Conservation (phyloP, 169 alveolate species). For the Babesia ovis region DNA sequence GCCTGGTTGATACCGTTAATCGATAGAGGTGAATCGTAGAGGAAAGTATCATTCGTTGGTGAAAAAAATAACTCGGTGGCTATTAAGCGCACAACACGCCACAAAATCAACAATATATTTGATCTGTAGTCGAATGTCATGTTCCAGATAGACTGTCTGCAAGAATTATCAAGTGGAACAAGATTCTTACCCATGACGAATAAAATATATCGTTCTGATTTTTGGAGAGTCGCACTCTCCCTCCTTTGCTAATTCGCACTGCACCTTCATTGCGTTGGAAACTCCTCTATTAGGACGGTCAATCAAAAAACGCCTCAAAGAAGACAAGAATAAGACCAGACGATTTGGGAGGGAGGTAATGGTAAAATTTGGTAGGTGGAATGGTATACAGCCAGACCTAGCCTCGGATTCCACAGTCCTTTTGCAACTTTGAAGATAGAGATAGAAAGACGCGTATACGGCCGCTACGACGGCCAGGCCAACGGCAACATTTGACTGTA, state of each 20-base stretch:
- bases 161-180: not conserved
- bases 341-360: not conserved
- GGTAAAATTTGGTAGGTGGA: slow-evolving; percentile 5
- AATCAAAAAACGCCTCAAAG: not conserved
- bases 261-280: not conserved
- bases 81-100: slow-evolving; percentile 1
- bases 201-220: slow-evolving; percentile 52
- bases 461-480: slow-evolving; percentile 16
- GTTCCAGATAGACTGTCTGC: slow-evolving; percentile 59
- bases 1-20: slow-evolving; percentile 58
- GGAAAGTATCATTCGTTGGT: slow-evolving; percentile 47
- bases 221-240: not conserved
- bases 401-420: not conserved
- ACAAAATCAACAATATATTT: slow-evolving; percentile 14
- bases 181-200: slow-evolving; percentile 57
- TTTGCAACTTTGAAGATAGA: not conserved
- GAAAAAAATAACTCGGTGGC: slow-evolving; percentile 19
- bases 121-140: slow-evolving; percentile 10
- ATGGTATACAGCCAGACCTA: not conserved
- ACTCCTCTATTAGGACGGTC: slow-evolving; percentile 9
- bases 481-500: not conserved
- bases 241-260: slow-evolving; percentile 1
- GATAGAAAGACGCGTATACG: not conserved
- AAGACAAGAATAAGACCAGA: not conserved
- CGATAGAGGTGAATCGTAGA: slow-evolving; percentile 64